phyloP scores from a whole-genome alignment of 306 rosid species.

The Vachellia collinsii region DNA sequence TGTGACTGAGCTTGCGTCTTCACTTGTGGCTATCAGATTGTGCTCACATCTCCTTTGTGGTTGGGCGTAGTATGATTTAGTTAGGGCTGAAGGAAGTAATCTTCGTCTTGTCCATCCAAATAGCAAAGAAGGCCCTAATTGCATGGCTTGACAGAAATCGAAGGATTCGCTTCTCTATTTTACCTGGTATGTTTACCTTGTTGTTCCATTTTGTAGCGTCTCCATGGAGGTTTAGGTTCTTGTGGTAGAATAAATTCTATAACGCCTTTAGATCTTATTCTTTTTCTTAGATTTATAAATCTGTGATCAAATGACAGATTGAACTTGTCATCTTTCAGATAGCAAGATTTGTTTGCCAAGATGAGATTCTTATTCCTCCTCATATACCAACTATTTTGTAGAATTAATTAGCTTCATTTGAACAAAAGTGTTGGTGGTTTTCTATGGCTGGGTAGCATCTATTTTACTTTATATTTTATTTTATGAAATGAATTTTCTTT shows the following conservation, averaged over 20 bases:
- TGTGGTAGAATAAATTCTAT: background rate
- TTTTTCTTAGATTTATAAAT: background rate
- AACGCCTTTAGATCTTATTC: background rate
- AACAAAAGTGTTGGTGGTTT: background rate
- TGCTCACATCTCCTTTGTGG: too few species aligned
- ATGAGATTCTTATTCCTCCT: background rate
- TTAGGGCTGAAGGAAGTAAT: too few species aligned
- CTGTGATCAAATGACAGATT: background rate
- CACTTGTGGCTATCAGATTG: too few species aligned
- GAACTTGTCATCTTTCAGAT: background rate
- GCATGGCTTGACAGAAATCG: too few species aligned
- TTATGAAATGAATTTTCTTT: background rate
- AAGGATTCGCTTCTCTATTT: too few species aligned
- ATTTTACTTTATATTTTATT: background rate
- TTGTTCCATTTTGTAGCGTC: too few species aligned
- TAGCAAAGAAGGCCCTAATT: too few species aligned
- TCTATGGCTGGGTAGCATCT: background rate
- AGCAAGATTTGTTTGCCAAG: background rate
- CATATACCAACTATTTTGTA: background rate
- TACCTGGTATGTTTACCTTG: too few species aligned
- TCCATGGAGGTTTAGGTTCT: background rate
- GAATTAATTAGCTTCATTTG: background rate
- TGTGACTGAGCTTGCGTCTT: too few species aligned
- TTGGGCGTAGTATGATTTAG: too few species aligned
- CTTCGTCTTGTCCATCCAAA: too few species aligned